phyloP scores from a whole-genome alignment of 108 stramenopile species.

The Nitzschia sp. region DNA sequence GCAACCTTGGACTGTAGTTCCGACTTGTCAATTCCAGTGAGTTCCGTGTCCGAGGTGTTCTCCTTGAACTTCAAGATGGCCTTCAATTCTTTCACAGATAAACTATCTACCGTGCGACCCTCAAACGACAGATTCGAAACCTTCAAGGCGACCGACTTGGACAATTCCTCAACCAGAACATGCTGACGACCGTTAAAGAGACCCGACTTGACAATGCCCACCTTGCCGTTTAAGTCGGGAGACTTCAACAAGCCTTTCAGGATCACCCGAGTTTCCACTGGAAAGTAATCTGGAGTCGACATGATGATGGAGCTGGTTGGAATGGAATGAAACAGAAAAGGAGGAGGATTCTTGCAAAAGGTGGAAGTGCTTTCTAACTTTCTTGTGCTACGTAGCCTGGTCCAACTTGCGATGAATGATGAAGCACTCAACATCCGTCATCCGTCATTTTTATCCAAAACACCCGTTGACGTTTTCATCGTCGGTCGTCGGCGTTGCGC shows the following conservation, averaged over 20 bases:
- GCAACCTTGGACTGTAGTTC: constrained; percentile 40
- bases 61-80: constrained; percentile 37
- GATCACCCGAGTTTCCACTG: constrained; percentile 55
- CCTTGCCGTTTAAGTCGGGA: constrained; percentile 68
- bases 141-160: constrained; percentile 55
- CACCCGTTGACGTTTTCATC: no score
- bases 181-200: constrained; percentile 51
- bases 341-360: constrained; percentile 48
- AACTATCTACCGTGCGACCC: constrained; percentile 39
- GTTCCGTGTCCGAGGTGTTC: constrained; percentile 13
- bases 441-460: no score
- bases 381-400: no score
- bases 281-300: constrained; percentile 35
- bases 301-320: constrained; percentile 17
- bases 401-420: no score
- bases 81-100: constrained; percentile 67
- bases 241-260: constrained; percentile 53
- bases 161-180: constrained; percentile 45
- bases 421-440: no score
- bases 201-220: constrained; percentile 53
- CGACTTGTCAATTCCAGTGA: constrained; percentile 54
- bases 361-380: no score
- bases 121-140: constrained; percentile 58
- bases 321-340: constrained; percentile 57
- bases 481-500: no score